phyloP scores from a whole-genome alignment of 2,329 filamentous ascomycete genomes.

The Calonectria ilicicola region DNA sequence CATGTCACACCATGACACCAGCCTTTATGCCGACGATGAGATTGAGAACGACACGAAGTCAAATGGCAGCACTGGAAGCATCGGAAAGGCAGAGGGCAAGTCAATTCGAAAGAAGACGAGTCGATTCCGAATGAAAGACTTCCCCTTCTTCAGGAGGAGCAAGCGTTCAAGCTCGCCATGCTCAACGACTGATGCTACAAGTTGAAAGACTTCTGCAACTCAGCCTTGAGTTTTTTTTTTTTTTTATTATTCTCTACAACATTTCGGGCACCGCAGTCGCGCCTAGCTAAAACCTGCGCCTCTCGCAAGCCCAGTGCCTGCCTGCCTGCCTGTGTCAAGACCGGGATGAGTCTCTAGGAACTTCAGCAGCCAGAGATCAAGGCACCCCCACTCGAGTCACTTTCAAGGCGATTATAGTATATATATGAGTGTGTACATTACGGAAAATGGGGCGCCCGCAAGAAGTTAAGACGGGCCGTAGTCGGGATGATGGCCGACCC shows the following conservation, averaged over 20 bases:
- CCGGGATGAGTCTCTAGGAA: slow-evolving; percentile 19
- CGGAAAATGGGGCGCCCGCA: slow-evolving; percentile 22
- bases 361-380: slow-evolving; percentile 10
- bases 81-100: slow-evolving; percentile 61
- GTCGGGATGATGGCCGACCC: slow-evolving; percentile 3
- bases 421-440: slow-evolving; percentile 40
- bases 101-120: slow-evolving; percentile 72
- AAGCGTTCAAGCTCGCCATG: slow-evolving; percentile 54
- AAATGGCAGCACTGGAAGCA: slow-evolving; percentile 49
- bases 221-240: slow-evolving; percentile 19
- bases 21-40: slow-evolving; percentile 43
- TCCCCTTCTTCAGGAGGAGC: slow-evolving; percentile 67
- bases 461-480: neutral
- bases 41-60: slow-evolving; percentile 45
- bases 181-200: slow-evolving; percentile 48
- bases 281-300: neutral
- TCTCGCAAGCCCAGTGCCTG: slow-evolving; percentile 7
- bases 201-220: slow-evolving; percentile 41
- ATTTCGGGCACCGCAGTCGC: neutral
- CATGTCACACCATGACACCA: slow-evolving; percentile 40
- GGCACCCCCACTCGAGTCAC: slow-evolving; percentile 16
- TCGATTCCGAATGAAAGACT: slow-evolving; percentile 72
- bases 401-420: slow-evolving; percentile 35
- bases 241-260: neutral
- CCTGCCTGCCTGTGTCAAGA: slow-evolving; percentile 18